Evolutionary conservation across 768 basidiomycete species (phyloP), one percentile per base, ranked within the genome.

Genomic region (Boletus rubescentipes): DNA sequence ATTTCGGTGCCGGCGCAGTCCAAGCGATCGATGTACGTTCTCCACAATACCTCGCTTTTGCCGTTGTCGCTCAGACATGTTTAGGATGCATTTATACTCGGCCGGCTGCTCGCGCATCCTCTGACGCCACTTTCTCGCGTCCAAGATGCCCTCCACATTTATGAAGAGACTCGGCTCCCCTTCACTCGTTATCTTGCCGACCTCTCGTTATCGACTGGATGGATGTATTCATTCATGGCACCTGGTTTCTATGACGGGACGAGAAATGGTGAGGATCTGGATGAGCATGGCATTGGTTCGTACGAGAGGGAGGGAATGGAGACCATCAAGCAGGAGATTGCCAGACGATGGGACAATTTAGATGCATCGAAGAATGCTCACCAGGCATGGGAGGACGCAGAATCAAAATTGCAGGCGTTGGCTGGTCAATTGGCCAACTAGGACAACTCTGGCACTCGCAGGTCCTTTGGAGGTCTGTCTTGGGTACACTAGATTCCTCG

Each of bases 221-320:
- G 45, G 46, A 61, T 68, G 57, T 57, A 48, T 38, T 2, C 49
- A 3, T 66, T 72, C 48, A 39, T 45, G 41, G 51, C 45, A 14
- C 57, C 60, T 0, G 65, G 56, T 4, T 58, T 45, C 37, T 68
- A 62, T 38, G 63, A 67, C n/a, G 67, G 68, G 21, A 36, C 34
- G 21, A 37, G 54, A 45, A 53, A n/a, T 18, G 45, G 39, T 1
- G 43, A 46, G 1, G 57, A 55, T 21, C 12, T 51, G 30, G 57
- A 59, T 23, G 58, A 51, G 4, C 26, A 26, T 26, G 10, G 44
- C 0, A 37, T 61, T 16, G 11, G 56, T 45, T 52, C 26, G 9
- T 42, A 54, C 18, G 63, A 59, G 51, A 47, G 32, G 29, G 59
- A 58, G 43, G 61, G 61, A 6, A 54, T 69, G 41, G 54, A 59